phyloP scores from a whole-genome alignment of 768 basidiomycete species.

The Calvatia gigantea region DNA sequence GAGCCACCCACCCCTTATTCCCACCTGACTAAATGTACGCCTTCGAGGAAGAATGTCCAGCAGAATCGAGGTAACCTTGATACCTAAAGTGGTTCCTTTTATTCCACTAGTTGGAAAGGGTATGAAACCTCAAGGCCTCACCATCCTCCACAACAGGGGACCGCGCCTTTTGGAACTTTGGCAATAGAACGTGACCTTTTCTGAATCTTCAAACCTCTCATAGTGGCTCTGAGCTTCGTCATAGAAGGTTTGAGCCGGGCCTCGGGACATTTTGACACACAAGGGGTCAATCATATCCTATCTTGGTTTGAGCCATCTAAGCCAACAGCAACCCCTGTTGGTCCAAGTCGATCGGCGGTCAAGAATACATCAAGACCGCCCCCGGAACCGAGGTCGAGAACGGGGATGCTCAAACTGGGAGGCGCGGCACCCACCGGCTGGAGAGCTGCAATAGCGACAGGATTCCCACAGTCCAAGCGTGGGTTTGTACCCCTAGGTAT shows the following conservation, averaged over 20 bases:
- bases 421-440: constrained; percentile 32
- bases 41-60: constrained; percentile 26
- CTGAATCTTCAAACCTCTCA: constrained; percentile 33
- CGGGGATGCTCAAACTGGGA: constrained; percentile 39
- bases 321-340: constrained; percentile 46
- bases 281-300: constrained; percentile 50
- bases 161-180: constrained; percentile 47
- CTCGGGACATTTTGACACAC: constrained; percentile 46
- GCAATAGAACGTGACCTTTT: constrained; percentile 52
- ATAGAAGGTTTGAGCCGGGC: constrained; percentile 48
- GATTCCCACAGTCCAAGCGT: constrained; percentile 55
- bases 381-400: constrained; percentile 56
- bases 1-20: constrained; percentile 36
- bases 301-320: constrained; percentile 40
- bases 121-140: constrained; percentile 25
- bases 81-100: constrained; percentile 31
- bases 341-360: constrained; percentile 47
- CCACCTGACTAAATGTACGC: constrained; percentile 43
- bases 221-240: constrained; percentile 39
- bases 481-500: constrained; percentile 43
- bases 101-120: background rate
- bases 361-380: constrained; percentile 55
- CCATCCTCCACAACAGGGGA: constrained; percentile 55
- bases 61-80: constrained; percentile 41
- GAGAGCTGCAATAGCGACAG: constrained; percentile 41